phyloP scores from a whole-genome alignment of 495 filamentous ascomycete genomes.

The Apodospora peruviana region DNA sequence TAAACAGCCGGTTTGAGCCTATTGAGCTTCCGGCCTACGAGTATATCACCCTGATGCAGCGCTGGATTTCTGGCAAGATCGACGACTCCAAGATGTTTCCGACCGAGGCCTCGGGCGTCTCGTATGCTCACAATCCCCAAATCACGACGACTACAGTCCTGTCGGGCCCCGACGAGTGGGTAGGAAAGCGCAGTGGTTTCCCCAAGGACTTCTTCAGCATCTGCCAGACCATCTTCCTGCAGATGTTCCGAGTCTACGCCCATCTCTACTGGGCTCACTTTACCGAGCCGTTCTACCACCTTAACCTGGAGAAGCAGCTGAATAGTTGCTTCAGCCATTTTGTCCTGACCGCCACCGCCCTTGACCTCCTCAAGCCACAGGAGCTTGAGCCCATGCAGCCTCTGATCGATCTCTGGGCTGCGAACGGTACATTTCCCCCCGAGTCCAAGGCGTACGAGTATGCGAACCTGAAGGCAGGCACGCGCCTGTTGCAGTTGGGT shows the following conservation, averaged over 20 bases:
- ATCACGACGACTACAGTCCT: conserved; percentile 56
- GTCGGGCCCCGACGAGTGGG: conserved; percentile 60
- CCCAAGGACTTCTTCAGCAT: conserved; percentile 79
- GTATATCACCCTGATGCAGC: conserved; percentile 88
- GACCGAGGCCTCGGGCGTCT: conserved; percentile 57
- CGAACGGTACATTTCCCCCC: conserved; percentile 73
- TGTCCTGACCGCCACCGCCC: conserved; percentile 77
- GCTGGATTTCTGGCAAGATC: conserved; percentile 90
- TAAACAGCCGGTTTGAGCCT: conserved; percentile 58
- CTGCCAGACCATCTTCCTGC: conserved; percentile 84
- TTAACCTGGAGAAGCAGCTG: conserved; percentile 75
- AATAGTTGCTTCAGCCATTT: conserved; percentile 97
- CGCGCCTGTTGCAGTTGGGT: conserved; percentile 37
- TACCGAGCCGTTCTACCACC: conserved; percentile 75
- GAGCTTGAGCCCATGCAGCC: conserved; percentile 93
- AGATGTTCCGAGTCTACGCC: conserved; percentile 95
- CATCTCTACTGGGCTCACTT: conserved; percentile 86
- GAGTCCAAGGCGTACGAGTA: conserved; percentile 57
- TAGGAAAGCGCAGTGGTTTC: conserved; percentile 84
- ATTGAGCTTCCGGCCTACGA: conserved; percentile 71
- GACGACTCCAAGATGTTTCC: conserved; percentile 83
- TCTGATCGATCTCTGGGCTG: conserved; percentile 82
- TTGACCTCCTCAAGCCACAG: conserved; percentile 72
- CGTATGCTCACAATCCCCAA: conserved; percentile 50
- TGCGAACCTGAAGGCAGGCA: conserved; percentile 45